A percentile compares a stretch with the other conserved stretches of the same genome.
These are phyloP conservation scores for Melastoma malabathricum DNA, from an alignment of 345 rosid species.

Conservation along the genomic window DNA sequence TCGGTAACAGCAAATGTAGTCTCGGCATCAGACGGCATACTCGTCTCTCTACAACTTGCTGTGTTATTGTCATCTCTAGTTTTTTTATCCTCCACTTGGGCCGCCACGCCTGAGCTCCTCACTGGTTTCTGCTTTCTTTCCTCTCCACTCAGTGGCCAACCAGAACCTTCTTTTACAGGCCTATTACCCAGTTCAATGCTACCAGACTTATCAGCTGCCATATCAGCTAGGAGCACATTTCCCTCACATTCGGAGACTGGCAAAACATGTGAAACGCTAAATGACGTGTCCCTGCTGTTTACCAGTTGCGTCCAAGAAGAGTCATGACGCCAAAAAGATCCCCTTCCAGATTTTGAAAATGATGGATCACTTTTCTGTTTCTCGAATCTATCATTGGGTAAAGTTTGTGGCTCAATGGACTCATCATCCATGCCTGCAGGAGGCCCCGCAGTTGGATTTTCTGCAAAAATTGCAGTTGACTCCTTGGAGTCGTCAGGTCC, in stretches of 20 bases:
- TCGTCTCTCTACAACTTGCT: background rate
- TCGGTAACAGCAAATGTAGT: constrained; percentile 12
- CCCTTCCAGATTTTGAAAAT: constrained; percentile 34
- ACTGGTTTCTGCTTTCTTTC: background rate
- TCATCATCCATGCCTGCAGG: background rate
- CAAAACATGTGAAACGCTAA: constrained; percentile 55
- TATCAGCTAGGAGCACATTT: constrained; percentile 4
- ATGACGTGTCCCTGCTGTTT: constrained; percentile 21
- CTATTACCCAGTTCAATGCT: background rate
- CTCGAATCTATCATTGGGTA: constrained; percentile 6
- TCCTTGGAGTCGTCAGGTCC: constrained; percentile 7
- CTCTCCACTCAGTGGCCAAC: constrained; percentile 5
- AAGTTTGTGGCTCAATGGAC: background rate
- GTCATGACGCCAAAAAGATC: constrained; percentile 64
- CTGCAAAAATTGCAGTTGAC: constrained; percentile 9
- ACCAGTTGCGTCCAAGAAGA: constrained; percentile 83
- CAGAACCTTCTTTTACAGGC: constrained; percentile 5
- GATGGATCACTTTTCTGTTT: constrained; percentile 9
- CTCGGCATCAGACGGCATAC: constrained; percentile 2
- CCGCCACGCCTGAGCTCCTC: background rate
- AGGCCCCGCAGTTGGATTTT: constrained; percentile 8
- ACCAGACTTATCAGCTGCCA: constrained; percentile 3
- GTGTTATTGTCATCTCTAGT: background rate
- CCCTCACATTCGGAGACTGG: constrained; percentile 16
- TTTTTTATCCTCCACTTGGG: background rate